Evolutionary conservation across 2,329 filamentous ascomycete genomes (phyloP).

Genomic region (Corynespora cassiicola): DNA sequence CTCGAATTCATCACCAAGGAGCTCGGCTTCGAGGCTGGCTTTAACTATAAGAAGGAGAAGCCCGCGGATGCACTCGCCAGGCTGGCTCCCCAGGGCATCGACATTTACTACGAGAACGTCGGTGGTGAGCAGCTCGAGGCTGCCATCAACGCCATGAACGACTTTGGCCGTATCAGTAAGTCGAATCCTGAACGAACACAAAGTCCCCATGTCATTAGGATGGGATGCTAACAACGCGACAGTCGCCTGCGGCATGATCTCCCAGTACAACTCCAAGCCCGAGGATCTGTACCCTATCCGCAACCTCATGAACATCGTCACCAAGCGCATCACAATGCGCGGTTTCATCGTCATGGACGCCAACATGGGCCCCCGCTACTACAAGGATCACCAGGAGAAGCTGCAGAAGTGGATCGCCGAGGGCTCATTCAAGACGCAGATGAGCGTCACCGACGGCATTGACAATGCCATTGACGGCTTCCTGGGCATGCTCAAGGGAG

Average conservation of each 20-base stretch:
- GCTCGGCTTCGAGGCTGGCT: conserved; percentile 74
- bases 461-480: conserved; percentile 78
- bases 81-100: conserved; percentile 77
- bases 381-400: conserved; percentile 75
- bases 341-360: conserved; percentile 77
- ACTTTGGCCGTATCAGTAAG: conserved; percentile 68
- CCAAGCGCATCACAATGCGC: conserved; percentile 72
- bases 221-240: conserved; percentile 7
- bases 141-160: conserved; percentile 68
- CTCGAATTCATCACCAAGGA: conserved; percentile 75
- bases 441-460: conserved; percentile 75
- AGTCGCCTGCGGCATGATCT: conserved; percentile 70
- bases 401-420: conserved; percentile 79
- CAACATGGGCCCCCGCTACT: conserved; percentile 71
- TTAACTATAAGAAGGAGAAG: conserved; percentile 89
- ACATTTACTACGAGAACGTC: conserved; percentile 85
- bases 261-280: conserved; percentile 72
- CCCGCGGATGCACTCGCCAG: conserved; percentile 71
- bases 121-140: conserved; percentile 77
- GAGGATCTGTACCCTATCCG: conserved; percentile 69
- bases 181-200: conserved; percentile 34
- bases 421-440: conserved; percentile 74
- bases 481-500: conserved; percentile 75
- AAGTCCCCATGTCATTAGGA: neutral
- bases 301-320: conserved; percentile 70